Base-by-base conservation (phyloP, 1,284 basidiomycete species). In the Mycosarcoma maydis region DNA sequence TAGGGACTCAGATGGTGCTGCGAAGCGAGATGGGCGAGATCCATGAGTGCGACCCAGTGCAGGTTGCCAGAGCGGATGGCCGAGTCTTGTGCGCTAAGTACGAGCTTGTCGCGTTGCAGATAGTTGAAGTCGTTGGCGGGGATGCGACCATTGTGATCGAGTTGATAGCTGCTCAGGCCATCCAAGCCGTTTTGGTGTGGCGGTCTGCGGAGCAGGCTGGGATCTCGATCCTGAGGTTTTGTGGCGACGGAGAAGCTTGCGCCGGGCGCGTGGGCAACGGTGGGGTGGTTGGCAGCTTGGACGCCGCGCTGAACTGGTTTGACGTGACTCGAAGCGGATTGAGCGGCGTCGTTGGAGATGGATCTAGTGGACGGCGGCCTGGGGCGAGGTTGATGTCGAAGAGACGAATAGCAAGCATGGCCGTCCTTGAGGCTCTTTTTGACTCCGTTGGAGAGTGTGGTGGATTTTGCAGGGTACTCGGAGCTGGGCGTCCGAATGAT, bases 1-100 rank as follows among this genome's bases (percentile, higher is more conserved):
- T 80, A 80, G 4, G 68, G 56, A 23, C 75, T 76, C 44, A 80
- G 48, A 43, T 80, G 78, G 44, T 80, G 77, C 50, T 80, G 78
- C n/a, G 76, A 78, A 1, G 77, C 76, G 3, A 80, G 58, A 24
- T 66, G 70, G 3, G 73, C 68, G 24, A 74, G 61, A 17, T 80
- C 65, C 53, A 79, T 66, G 22, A 80, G 58, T n/a, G 60, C 59
- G 16, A 76, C 46, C 78, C 78, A 80, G 19, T 80, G 57, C 4
- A 62, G 16, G 37, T 74, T 70, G 27, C 67, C 70, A 4, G 70
- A 55, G 11, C 44, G 50, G 16, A 59, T 61, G 6, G 68, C 62
- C 2, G 72, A 65, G 11, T 58, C 51, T 30, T 74, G 71, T 24
- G 72, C 69, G 33, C 65, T 62, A n/a, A 54, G 47, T 2, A 72